Evolutionary conservation across 495 filamentous ascomycete genomes (phyloP), one percentile per base, ranked within the genome.

Genomic region (Penicillium dipodomyicola): DNA sequence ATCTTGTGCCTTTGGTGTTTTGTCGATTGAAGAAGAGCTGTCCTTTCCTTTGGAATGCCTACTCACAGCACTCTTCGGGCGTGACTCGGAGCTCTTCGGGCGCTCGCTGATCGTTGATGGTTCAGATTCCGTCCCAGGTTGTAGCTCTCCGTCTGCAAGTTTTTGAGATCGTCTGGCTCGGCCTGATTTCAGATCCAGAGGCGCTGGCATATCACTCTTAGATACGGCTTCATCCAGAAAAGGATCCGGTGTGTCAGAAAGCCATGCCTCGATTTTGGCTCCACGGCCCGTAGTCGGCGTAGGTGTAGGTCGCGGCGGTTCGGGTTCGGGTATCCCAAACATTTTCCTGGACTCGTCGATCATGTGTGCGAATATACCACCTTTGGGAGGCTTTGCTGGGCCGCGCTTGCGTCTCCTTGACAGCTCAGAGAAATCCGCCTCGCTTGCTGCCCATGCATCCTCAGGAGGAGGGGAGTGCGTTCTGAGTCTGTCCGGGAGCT

Each of bases 181-280:
- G 40, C 65, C 69, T 17, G 68, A 63, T 49, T 65, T 74, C 17
- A 71, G 74, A 41, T 80, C 77, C 39, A 78, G 53, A 7, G 80
- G 69, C 25, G 72, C 72, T 19, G 80, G 76, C 20, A 78, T 69
- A 33, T 81, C 77, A 22, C 67, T 70, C 33, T 74, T 67, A 15
- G 67, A 52, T 29, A 67, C 68, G 11, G 64, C 65, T 32, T 73
- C 58, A 20, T 90, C 86, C 20, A 88, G 61, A 59, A 91, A 91
- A 8, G 89, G 88, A 61, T 92, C 89, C 11, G 83, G 77, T 1
- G 87, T 90, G 22, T 78, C 79, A 48, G 86, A 86, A 32, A 92
- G 72, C 89, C 89, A 92, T 3, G 84, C 85, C 71, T 91, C 87
- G 44, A 92, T 90, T 74, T 89, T 61, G 67, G 80, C 63, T 61